Percentiles rank a stretch among this genome's conserved stretches.
These are phyloP conservation scores for Apiospora malaysiana DNA, from an alignment of 2,329 filamentous ascomycete species.

Conservation along the genomic window DNA sequence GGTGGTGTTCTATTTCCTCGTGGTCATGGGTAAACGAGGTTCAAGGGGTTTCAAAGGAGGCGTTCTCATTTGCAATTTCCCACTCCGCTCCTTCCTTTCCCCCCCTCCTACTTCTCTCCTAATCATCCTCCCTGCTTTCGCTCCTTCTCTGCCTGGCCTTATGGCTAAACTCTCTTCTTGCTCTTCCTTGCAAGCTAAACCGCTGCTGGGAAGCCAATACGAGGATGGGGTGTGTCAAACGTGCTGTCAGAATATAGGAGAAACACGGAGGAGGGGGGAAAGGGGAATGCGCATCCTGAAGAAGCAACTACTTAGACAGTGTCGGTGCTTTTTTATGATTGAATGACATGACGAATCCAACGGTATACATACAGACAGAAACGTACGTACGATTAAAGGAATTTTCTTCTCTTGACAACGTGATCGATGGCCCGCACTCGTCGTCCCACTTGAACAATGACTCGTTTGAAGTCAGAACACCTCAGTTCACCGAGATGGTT, in stretches of 20 bases:
- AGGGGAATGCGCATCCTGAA: neutral
- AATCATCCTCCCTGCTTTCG: neutral
- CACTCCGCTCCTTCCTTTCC: neutral
- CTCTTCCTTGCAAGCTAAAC: neutral
- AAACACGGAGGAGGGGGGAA: neutral
- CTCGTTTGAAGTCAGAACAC: no score
- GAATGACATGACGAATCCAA: conserved; percentile 38
- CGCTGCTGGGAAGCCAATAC: neutral
- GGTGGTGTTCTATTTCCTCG: conserved; percentile 13
- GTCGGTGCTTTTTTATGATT: conserved; percentile 37
- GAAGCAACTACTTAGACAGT: conserved; percentile 30
- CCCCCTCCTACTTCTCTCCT: neutral
- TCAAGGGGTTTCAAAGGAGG: conserved; percentile 3
- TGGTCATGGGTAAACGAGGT: conserved; percentile 11
- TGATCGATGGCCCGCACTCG: neutral
- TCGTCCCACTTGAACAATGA: neutral
- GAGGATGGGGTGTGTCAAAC: neutral
- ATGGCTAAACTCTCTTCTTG: neutral
- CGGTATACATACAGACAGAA: conserved; percentile 24
- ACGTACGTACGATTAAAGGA: conserved; percentile 15
- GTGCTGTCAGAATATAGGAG: neutral
- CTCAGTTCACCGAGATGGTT: no score
- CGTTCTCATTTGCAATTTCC: conserved; percentile 13
- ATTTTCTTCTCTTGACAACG: neutral
- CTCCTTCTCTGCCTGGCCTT: neutral